Base-by-base conservation (phyloP, 164 flowering plant species). In the Macadamia integrifolia region DNA sequence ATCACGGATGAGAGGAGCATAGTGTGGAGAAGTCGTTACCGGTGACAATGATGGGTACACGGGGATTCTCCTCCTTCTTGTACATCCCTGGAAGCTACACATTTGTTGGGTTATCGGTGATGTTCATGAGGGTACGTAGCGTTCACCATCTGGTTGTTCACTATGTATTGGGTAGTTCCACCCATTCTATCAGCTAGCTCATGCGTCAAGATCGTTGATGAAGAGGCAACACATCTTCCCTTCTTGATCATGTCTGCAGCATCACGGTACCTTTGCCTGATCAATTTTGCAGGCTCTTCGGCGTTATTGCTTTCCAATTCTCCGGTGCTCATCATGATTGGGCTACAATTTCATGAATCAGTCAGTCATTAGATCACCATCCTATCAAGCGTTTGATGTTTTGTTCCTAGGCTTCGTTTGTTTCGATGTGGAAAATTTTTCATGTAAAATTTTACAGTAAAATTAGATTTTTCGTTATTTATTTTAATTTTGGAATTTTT, bases 101-200 rank as follows among this genome's bases (percentile, higher is more conserved):
- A 48, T 64, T 77, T 43, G 86, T 83, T 14, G 86, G 86, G 80
- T 79, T 83, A 66, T 83, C 86, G 62, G 86, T 82, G 48, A 83
- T 80, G 80, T 83, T 83, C 86, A 83, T 83, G 60, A 83, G 82
- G 32, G 84, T 23, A 23, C 23, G 23, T 83, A 30, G 84, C 86
- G 56, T 80, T 80, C 53, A 80, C 86, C 84, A 83, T 83, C 75
- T 83, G 86, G 77, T 83, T 83, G 80, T 83, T 83, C 6, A 80
- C 86, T 32, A 84, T 83, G 74, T 79, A 80, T 60, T 83, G 86
- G 29, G 86, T 83, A 29, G 85, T 79, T 49, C 85, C 85, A 32
- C 85, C 83, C 12, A 82, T 23, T 59, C 85, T 74, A 64, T 81
- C 85, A 9, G 82, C 85, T 70, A 23, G 23, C 23, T 23, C 85